phyloP scores from a whole-genome alignment of 176 grass and related monocot genomes.

The Puya raimondii region DNA sequence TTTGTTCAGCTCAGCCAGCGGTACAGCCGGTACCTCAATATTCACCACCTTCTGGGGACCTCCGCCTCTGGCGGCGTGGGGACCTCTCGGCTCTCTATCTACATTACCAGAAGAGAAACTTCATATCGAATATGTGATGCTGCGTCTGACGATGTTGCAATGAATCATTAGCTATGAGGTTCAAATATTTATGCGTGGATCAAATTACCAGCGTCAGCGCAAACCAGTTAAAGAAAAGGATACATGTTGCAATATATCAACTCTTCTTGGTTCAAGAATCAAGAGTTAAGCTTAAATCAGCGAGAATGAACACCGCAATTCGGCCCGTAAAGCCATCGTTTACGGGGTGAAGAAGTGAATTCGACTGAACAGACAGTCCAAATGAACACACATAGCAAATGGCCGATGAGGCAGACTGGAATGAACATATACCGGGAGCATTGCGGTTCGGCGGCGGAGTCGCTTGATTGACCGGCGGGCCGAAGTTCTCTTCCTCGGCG shows the following conservation, averaged over 20 bases:
- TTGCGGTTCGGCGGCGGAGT: conserved; percentile 58
- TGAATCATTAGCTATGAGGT: neutral
- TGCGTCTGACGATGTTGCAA: neutral
- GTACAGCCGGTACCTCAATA: conserved; percentile 60
- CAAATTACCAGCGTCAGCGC: too few species aligned
- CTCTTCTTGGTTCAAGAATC: too few species aligned
- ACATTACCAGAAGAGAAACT: neutral
- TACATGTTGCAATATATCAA: too few species aligned
- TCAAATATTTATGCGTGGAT: too few species aligned
- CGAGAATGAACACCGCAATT: too few species aligned
- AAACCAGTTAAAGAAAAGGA: too few species aligned
- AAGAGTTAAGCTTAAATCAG: too few species aligned
- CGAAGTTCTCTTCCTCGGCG: conserved; percentile 75
- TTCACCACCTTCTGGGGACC: conserved; percentile 50
- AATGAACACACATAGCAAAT: neutral
- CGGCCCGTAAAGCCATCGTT: too few species aligned
- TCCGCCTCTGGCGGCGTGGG: conserved; percentile 28
- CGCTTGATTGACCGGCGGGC: conserved; percentile 67
- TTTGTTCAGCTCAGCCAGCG: conserved; percentile 51
- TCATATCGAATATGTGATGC: neutral
- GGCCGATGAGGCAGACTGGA: too few species aligned
- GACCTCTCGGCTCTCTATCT: conserved; percentile 60
- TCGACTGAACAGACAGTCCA: neutral
- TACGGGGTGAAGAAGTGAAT: too few species aligned
- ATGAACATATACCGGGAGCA: conserved; percentile 34